These are phyloP conservation scores for Fusarium torreyae DNA, from an alignment of 2,329 filamentous ascomycete species.

Conservation along the genomic window DNA sequence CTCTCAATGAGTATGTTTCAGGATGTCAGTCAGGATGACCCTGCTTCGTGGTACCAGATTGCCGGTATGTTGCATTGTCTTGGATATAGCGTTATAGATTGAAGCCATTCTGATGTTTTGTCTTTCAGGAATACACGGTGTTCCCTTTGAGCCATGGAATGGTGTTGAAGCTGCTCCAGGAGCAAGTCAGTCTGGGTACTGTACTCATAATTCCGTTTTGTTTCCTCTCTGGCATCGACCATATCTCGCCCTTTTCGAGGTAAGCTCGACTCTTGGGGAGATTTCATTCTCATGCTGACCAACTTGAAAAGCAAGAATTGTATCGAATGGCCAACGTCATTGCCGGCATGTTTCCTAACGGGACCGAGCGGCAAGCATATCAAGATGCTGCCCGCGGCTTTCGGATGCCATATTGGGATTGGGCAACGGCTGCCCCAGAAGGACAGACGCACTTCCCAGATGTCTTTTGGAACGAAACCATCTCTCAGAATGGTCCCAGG, in stretches of 20 bases:
- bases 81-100: background rate
- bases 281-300: slow-evolving; percentile 34
- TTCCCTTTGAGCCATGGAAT: slow-evolving; percentile 73
- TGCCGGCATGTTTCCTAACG: slow-evolving; percentile 64
- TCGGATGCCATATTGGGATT: slow-evolving; percentile 73
- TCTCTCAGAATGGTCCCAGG: slow-evolving; percentile 70
- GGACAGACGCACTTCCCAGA: slow-evolving; percentile 65
- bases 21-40: slow-evolving; percentile 72
- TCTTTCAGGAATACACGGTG: slow-evolving; percentile 81
- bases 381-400: slow-evolving; percentile 65
- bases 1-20: slow-evolving; percentile 82
- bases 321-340: slow-evolving; percentile 59
- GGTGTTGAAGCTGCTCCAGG: slow-evolving; percentile 65
- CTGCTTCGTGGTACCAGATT: slow-evolving; percentile 84
- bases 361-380: slow-evolving; percentile 64
- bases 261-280: slow-evolving; percentile 40
- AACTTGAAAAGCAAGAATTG: slow-evolving; percentile 55
- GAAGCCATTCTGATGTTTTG: slow-evolving; percentile 20
- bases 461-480: slow-evolving; percentile 63
- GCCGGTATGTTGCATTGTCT: slow-evolving; percentile 68
- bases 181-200: slow-evolving; percentile 77
- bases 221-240: slow-evolving; percentile 90
- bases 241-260: slow-evolving; percentile 77
- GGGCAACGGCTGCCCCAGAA: slow-evolving; percentile 65
- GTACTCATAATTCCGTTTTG: slow-evolving; percentile 80